phyloP scores from a whole-genome alignment of 2,329 filamentous ascomycete genomes.

The Pyrenophora seminiperda region DNA sequence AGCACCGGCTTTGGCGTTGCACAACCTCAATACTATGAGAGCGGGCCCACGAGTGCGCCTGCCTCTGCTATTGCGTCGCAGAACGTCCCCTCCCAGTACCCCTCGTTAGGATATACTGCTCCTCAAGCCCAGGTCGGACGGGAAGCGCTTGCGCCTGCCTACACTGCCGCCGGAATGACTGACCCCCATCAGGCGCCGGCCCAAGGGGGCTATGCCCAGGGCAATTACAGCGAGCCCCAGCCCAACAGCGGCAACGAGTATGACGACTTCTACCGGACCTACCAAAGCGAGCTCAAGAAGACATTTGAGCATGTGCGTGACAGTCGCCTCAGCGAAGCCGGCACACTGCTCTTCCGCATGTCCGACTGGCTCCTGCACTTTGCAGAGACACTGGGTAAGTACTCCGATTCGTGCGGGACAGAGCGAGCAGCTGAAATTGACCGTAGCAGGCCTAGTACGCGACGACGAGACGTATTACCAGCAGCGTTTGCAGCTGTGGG shows the following conservation, averaged over 20 bases:
- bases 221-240: conserved; percentile 40
- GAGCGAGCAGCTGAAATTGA: conserved; percentile 50
- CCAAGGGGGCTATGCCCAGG: conserved; percentile 48
- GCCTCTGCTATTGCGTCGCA: conserved; percentile 62
- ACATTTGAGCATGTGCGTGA: conserved; percentile 75
- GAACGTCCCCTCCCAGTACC: conserved; percentile 69
- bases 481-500: conserved; percentile 84
- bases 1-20: conserved; percentile 69
- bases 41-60: conserved; percentile 62
- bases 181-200: conserved; percentile 53
- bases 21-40: conserved; percentile 70
- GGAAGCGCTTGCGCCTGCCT: conserved; percentile 57
- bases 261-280: conserved; percentile 71
- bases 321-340: conserved; percentile 65
- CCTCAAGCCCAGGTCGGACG: conserved; percentile 63
- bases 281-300: conserved; percentile 60
- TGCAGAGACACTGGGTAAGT: conserved; percentile 69
- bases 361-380: conserved; percentile 71
- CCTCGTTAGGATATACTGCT: conserved; percentile 63
- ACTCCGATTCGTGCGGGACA: conserved; percentile 20
- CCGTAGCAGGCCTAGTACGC: conserved; percentile 79
- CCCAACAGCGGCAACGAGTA: conserved; percentile 55
- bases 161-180: conserved; percentile 57
- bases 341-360: conserved; percentile 62
- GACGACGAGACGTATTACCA: conserved; percentile 78